Evolutionary conservation across 306 rosid genomes (phyloP), one percentile per base, ranked within the genome.

Genomic region (Cucurbita moschata): DNA sequence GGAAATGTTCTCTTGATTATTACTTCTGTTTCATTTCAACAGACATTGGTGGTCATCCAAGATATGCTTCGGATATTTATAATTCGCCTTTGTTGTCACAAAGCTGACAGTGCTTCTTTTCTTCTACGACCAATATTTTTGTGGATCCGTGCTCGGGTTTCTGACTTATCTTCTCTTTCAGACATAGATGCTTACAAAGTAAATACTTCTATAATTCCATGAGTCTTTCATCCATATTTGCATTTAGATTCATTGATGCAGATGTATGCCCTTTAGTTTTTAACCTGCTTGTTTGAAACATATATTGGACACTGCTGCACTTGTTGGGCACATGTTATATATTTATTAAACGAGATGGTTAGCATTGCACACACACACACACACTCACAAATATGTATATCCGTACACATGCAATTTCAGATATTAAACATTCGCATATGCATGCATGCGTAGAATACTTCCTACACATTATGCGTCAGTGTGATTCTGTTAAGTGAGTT

Each of bases 41-140:
- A 94, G 98, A 89, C 91, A 56, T 77, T 94, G 82, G 86, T 79
- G 30, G 96, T 89, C 76, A 85, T 89, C 81, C 97, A 91, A 87
- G 99, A 94, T 79, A 79, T 94, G 83, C 96, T 94, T 71, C 88
- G 96, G 58, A 88, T 94, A 76, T 83, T 91, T 73, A 82, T 91
- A 63, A 82, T 81, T 76, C 96, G 97, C 53, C 79, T 89, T 73
- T 87, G 92, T 76, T 80, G 82, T 79, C 89, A 80, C 77, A 91
- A 84, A 71, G 71, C 81, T 74, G 87, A 81, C 46, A 81, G 83
- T 75, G 92, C 88, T 53, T 85, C 95, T 57, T 63, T 75, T 73
- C 96, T 94, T 72, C 73, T 91, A 47, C 89, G 71, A 67, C 92
- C 96, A 21, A 81, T 85, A 74, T 69, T 94, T 56, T 89, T 88